Conservation (phyloP, 176 grass and related monocot species). For the Eleusine coracana region DNA sequence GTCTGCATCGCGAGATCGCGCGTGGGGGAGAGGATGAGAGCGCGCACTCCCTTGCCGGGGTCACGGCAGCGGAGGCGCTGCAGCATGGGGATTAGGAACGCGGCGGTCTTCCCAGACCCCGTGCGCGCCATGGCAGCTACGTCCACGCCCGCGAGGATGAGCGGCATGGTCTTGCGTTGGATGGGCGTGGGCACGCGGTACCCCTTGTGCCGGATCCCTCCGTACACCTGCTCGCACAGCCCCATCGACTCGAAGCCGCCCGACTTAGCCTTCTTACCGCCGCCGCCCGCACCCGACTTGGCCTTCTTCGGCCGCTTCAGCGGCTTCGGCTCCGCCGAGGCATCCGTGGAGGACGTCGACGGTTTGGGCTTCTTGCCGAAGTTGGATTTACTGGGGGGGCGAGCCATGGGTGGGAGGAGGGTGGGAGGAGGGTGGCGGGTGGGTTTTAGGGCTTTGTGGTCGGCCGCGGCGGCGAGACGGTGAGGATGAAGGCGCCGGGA, state of each 20-base stretch:
- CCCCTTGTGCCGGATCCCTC: slow-evolving; percentile 84
- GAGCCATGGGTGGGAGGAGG: slow-evolving; percentile 55
- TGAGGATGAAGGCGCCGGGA: slow-evolving; percentile 37
- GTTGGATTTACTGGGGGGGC: slow-evolving; percentile 31
- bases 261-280: slow-evolving; percentile 81
- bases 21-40: slow-evolving; percentile 89
- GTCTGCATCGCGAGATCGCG: slow-evolving; percentile 93
- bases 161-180: slow-evolving; percentile 90
- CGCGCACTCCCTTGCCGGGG: slow-evolving; percentile 70
- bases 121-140: slow-evolving; percentile 95
- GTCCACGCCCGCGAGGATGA: slow-evolving; percentile 81
- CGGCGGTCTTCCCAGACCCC: slow-evolving; percentile 91
- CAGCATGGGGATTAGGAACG: slow-evolving; percentile 93
- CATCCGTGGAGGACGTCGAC: neutral
- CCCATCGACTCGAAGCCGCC: slow-evolving; percentile 91
- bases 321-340: neutral
- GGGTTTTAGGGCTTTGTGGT: slow-evolving; percentile 73
- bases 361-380: slow-evolving; percentile 34
- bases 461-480: slow-evolving; percentile 60
- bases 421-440: slow-evolving; percentile 32
- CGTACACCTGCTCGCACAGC: slow-evolving; percentile 79
- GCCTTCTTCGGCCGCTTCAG: slow-evolving; percentile 20
- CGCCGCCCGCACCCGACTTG: slow-evolving; percentile 45
- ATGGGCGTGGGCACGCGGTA: slow-evolving; percentile 97
- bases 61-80: slow-evolving; percentile 84